A percentile compares a stretch with the other conserved stretches of the same genome.
Evolutionary conservation across 176 grass and related monocot genomes (phyloP).

Genomic region (Hyparrhenia diplandra): DNA sequence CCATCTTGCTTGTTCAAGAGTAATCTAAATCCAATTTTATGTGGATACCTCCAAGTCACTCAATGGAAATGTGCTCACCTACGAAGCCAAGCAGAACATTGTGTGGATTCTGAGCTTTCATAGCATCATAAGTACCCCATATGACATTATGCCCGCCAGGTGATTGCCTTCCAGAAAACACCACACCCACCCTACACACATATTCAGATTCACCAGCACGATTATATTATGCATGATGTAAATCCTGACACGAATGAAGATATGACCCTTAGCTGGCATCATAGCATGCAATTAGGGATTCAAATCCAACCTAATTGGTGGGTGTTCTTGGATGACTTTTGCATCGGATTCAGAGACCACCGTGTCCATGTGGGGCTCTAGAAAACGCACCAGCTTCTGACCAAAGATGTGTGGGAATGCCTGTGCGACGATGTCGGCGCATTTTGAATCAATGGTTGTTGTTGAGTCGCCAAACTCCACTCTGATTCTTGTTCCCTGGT

Average conservation of each 20-base stretch:
- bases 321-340: slow-evolving; percentile 30
- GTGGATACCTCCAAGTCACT: too few relatives aligned
- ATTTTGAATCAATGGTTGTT: slow-evolving; percentile 40
- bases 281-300: neutral
- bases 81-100: slow-evolving; percentile 40
- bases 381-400: slow-evolving; percentile 57
- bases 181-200: slow-evolving; percentile 40
- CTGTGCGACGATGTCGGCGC: slow-evolving; percentile 27
- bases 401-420: slow-evolving; percentile 60
- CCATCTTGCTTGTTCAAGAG: neutral
- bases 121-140: slow-evolving; percentile 39
- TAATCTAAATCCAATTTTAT: neutral
- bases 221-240: neutral
- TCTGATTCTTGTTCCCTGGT: slow-evolving; percentile 50
- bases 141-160: slow-evolving; percentile 48
- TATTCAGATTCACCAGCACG: neutral
- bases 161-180: slow-evolving; percentile 54
- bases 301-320: slow-evolving; percentile 37
- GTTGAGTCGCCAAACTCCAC: slow-evolving; percentile 61
- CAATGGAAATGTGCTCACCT: neutral
- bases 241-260: neutral
- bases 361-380: slow-evolving; percentile 20
- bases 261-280: too few relatives aligned
- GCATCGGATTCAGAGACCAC: slow-evolving; percentile 19
- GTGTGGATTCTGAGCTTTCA: slow-evolving; percentile 27